Percentiles rank a stretch among this genome's conserved stretches.
Evolutionary conservation across 2,329 filamentous ascomycete species (phyloP).

Genomic region (Blastomyces silverae): DNA sequence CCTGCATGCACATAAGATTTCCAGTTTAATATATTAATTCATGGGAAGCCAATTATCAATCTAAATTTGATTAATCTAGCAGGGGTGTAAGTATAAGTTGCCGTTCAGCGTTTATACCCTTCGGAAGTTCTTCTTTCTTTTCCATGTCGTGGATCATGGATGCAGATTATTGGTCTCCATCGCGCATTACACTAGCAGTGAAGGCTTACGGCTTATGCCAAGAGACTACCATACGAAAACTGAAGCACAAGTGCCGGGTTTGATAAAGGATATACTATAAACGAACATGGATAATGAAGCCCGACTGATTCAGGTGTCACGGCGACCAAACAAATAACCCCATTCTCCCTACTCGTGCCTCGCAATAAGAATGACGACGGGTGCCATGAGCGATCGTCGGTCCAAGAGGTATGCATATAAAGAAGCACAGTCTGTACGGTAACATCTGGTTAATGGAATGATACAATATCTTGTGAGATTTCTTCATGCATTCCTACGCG

Average conservation of each 20-base stretch:
- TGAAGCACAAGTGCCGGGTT: not conserved
- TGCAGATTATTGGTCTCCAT: no score
- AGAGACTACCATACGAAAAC: not conserved
- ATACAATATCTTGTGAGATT: not conserved
- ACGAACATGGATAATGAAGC: not conserved
- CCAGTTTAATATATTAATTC: no score
- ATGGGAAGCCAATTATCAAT: no score
- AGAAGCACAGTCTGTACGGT: not conserved
- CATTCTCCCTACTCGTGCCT: not conserved
- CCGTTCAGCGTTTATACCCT: no score
- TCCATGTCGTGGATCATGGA: no score
- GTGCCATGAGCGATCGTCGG: not conserved
- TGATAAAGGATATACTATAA: not conserved
- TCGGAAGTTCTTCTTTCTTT: no score
- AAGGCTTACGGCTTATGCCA: not conserved
- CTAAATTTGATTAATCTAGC: no score
- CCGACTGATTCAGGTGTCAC: not conserved
- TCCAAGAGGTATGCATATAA: not conserved
- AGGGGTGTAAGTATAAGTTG: no score
- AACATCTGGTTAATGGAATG: not conserved
- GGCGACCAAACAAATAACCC: not conserved
- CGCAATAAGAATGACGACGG: not conserved
- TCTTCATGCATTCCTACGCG: not conserved
- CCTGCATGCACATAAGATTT: no score
- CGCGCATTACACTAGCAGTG: not conserved